These are phyloP conservation scores for Lachancea kluyveri DNA, from an alignment of 805 yeast species.

Conservation along the genomic window DNA sequence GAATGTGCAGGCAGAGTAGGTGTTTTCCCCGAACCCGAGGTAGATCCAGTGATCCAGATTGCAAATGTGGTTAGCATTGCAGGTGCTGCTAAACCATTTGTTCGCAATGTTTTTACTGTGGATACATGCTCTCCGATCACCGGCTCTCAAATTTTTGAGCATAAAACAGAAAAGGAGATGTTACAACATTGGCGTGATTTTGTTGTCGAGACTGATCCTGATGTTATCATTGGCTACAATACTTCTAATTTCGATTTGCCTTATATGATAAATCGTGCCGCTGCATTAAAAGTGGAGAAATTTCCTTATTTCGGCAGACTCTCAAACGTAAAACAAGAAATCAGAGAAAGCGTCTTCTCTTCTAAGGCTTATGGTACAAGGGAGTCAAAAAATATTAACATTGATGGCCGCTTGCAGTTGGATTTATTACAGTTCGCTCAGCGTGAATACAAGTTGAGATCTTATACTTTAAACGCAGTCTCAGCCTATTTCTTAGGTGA, in stretches of 20 bases:
- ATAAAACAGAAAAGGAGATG: slow-evolving; percentile 75
- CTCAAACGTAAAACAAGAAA: slow-evolving; percentile 60
- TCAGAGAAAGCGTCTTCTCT: slow-evolving; percentile 75
- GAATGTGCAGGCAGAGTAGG: slow-evolving; percentile 99
- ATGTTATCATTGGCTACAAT: slow-evolving; percentile 94
- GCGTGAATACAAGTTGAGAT: slow-evolving; percentile 89
- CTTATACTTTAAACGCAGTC: slow-evolving; percentile 91
- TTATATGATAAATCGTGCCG: slow-evolving; percentile 81
- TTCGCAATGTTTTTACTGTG: slow-evolving; percentile 91
- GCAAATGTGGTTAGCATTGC: slow-evolving; percentile 87
- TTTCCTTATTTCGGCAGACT: slow-evolving; percentile 90
- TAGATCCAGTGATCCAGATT: slow-evolving; percentile 93
- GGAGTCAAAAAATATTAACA: slow-evolving; percentile 84
- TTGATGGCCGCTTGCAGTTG: slow-evolving; percentile 93
- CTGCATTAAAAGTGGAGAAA: slow-evolving; percentile 50
- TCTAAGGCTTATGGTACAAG: slow-evolving; percentile 96
- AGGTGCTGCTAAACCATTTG: slow-evolving; percentile 77
- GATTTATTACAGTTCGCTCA: slow-evolving; percentile 90
- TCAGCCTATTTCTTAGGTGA: slow-evolving; percentile 91
- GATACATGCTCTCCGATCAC: slow-evolving; percentile 88
- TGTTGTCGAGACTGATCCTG: slow-evolving; percentile 81
- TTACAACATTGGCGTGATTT: slow-evolving; percentile 81
- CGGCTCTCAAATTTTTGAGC: slow-evolving; percentile 82
- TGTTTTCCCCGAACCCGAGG: slow-evolving; percentile 88
- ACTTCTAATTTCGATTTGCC: slow-evolving; percentile 94